Conservation (phyloP, 2,329 filamentous ascomycete genomes). For the Ophiocordyceps robertsii region DNA sequence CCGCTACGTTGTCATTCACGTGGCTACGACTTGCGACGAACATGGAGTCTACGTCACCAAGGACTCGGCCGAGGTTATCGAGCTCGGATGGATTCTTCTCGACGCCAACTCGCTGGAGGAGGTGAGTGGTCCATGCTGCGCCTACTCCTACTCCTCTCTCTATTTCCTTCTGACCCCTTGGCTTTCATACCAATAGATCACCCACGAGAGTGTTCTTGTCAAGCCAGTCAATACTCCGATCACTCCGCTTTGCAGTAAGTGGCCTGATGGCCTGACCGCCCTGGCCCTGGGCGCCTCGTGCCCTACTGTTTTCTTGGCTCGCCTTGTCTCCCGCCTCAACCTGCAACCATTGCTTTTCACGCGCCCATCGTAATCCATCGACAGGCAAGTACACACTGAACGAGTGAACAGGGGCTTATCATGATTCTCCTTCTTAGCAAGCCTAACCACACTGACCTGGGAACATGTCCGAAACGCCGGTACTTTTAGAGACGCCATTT, state of each 20-base stretch:
- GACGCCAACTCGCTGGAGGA: constrained; percentile 87
- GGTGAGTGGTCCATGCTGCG: constrained; percentile 41
- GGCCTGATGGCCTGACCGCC: constrained; percentile 18
- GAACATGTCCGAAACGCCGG: constrained; percentile 97
- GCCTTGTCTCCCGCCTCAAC: not conserved
- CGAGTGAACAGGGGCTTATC: not conserved
- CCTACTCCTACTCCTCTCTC: constrained; percentile 2
- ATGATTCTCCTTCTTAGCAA: constrained; percentile 44
- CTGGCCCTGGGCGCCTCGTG: not conserved
- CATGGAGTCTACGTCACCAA: constrained; percentile 99
- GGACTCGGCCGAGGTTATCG: constrained; percentile 97
- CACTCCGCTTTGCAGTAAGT: constrained; percentile 96
- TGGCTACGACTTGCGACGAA: constrained; percentile 97
- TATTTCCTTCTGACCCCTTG: not conserved
- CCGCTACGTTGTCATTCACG: constrained; percentile 95
- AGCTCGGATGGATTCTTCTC: constrained; percentile 94
- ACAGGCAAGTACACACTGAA: not conserved
- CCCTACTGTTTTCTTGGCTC: not conserved
- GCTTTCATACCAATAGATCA: constrained; percentile 44
- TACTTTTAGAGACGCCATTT: constrained; percentile 92
- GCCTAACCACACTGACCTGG: constrained; percentile 95
- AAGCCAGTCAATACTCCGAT: constrained; percentile 98
- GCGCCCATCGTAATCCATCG: not conserved
- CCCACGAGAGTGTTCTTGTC: constrained; percentile 90
- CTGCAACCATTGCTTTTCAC: not conserved